A percentile compares a stretch with the other conserved stretches of the same genome.
Evolutionary conservation across 164 flowering plant genomes (phyloP).

Genomic region (Liquidambar formosana): DNA sequence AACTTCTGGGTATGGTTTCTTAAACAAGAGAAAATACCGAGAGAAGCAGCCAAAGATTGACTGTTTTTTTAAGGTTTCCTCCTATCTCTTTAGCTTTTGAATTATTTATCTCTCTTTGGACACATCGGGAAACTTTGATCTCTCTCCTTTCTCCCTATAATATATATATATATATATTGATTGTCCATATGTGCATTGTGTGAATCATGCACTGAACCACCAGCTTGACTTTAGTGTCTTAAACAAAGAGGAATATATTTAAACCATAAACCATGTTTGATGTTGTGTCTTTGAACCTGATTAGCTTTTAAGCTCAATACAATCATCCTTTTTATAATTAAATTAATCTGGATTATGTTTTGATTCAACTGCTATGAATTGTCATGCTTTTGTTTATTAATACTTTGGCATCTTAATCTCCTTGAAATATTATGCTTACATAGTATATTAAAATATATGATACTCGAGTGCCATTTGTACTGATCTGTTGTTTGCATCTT

Average conservation of each 20-base stretch:
- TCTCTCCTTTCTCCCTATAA: constrained; percentile 2
- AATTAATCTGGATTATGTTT: constrained; percentile 11
- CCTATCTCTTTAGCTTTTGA: constrained; percentile 7
- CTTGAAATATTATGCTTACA: constrained; percentile 21
- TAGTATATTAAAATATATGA: not conserved
- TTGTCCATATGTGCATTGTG: constrained; percentile 1
- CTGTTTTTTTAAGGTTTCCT: constrained; percentile 22
- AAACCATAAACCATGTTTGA: constrained; percentile 1
- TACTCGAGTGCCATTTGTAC: constrained; percentile 9
- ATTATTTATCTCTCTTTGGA: constrained; percentile 1
- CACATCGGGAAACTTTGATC: not conserved
- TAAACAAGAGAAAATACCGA: constrained; percentile 7
- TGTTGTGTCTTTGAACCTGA: constrained; percentile 6
- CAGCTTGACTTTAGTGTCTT: constrained; percentile 5
- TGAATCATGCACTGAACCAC: constrained; percentile 19
- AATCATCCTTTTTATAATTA: not conserved
- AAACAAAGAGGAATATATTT: constrained; percentile 9
- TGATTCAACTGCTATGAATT: not conserved
- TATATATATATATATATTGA: not conserved
- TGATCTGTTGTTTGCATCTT: too few relatives aligned
- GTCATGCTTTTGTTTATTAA: constrained; percentile 1
- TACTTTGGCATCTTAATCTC: constrained; percentile 27
- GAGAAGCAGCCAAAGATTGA: constrained; percentile 15
- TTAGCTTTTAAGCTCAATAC: constrained; percentile 6
- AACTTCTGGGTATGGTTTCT: constrained; percentile 7